Evolutionary conservation across 2,329 filamentous ascomycete genomes (phyloP), one percentile per base, ranked within the genome.

Genomic region (Fusarium sp.): DNA sequence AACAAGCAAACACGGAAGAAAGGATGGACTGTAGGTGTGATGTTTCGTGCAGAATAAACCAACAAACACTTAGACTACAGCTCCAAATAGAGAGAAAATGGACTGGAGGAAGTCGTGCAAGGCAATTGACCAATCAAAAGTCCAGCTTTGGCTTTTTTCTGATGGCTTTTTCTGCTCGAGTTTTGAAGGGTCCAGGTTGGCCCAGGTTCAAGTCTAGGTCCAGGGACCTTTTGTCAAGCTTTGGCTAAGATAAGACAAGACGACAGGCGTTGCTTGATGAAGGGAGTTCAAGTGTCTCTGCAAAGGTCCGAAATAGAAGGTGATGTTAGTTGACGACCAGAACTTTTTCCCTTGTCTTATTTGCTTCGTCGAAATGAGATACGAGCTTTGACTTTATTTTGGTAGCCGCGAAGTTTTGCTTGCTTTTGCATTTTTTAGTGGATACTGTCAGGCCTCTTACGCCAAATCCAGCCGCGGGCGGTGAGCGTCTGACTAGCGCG

Each of bases 381-480:
- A 39, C 48, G 30, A 64, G 62, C 65, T 53, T 58, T 46, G 60
- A 63, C 40, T 44, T 53, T 26, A 19, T 52, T 48, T 46, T 48
- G 33, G 32, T 14, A 41, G 41, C 53, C 33, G 48, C 20, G 53
- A 62, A 69, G 45, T 67, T 64, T 54, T 70, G 53, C 48, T 73
- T 71, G 62, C 59, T 71, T 73, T 30, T 30, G 28, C 28, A 13
- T 5, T 30, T 30, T 72, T 57, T 57, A 52, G 56, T 70, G 62
- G 67, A 45, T 49, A 43, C 51, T n/a, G 17, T 54, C 28, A 10
- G 10, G 28, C 10, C n/a, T 30, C 26, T 49, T 46, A 61, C 66
- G 63, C 61, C 58, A 74, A 58, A 57, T 45, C 49, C 70, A 71
- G 71, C 64, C 68, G 71, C 71, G 68, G 70, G 70, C 72, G 71